Evolutionary conservation across 352 stramenopile species (phyloP).

Genomic region (Phytopythium sindhum): DNA sequence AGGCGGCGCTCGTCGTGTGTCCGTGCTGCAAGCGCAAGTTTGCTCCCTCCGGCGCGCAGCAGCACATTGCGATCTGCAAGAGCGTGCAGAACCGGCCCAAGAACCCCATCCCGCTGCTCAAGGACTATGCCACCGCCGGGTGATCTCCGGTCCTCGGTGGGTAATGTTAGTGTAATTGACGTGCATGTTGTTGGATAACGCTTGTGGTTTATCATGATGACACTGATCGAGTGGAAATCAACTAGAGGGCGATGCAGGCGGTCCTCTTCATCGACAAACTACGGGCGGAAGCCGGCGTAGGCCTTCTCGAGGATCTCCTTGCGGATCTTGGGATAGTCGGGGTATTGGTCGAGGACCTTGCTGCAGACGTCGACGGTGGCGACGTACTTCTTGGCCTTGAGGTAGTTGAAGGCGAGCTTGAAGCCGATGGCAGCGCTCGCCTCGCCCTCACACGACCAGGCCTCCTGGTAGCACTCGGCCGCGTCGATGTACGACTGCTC

Average conservation of each 20-base stretch:
- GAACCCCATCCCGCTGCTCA: slow-evolving; percentile 63
- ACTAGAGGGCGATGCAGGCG: background rate
- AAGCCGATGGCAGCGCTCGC: slow-evolving; percentile 89
- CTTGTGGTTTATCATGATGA: background rate
- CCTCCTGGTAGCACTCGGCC: slow-evolving; percentile 92
- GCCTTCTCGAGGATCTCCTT: slow-evolving; percentile 94
- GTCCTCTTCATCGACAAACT: slow-evolving; percentile 8
- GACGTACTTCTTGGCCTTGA: slow-evolving; percentile 92
- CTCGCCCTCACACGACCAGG: slow-evolving; percentile 78
- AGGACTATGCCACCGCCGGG: slow-evolving; percentile 62
- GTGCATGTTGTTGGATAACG: background rate
- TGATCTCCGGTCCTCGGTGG: slow-evolving; percentile 13
- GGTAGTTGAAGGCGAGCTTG: slow-evolving; percentile 96
- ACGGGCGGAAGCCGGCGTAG: slow-evolving; percentile 85
- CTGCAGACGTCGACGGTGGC: slow-evolving; percentile 91
- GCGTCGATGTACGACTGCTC: slow-evolving; percentile 92
- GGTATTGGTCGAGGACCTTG: slow-evolving; percentile 92
- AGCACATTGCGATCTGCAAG: slow-evolving; percentile 87
- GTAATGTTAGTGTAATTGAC: background rate
- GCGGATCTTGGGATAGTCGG: slow-evolving; percentile 93
- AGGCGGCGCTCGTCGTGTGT: slow-evolving; percentile 77
- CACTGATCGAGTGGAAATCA: background rate
- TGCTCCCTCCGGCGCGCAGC: slow-evolving; percentile 70
- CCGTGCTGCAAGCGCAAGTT: slow-evolving; percentile 80
- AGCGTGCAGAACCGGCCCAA: slow-evolving; percentile 76